These are phyloP conservation scores for Fraxinus americana DNA, from an alignment of 257 asterid species.

Conservation along the genomic window DNA sequence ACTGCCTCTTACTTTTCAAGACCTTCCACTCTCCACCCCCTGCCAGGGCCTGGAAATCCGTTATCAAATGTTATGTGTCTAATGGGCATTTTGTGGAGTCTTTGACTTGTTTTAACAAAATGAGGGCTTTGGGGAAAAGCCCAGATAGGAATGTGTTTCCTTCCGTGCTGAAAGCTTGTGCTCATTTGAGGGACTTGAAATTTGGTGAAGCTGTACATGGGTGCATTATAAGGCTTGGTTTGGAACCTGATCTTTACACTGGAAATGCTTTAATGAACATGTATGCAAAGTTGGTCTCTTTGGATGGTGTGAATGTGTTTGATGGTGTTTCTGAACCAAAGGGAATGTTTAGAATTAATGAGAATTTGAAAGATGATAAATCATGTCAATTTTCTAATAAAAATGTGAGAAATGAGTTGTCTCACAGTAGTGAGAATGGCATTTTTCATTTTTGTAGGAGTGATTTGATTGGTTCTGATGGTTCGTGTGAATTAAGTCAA, in stretches of 20 bases:
- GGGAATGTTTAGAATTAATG: neutral
- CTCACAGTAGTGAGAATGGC: neutral
- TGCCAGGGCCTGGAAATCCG: conserved; percentile 73
- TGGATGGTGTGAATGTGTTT: conserved; percentile 33
- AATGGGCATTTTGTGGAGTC: conserved; percentile 54
- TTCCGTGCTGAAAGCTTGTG: conserved; percentile 68
- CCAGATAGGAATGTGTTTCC: conserved; percentile 85
- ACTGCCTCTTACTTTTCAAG: conserved; percentile 52
- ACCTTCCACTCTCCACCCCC: conserved; percentile 53
- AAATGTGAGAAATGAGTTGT: conserved; percentile 20
- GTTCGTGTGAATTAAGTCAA: neutral
- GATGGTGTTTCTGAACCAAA: conserved; percentile 49
- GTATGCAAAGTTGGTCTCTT: conserved; percentile 72
- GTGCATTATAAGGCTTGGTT: conserved; percentile 61
- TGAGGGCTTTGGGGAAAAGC: conserved; percentile 64
- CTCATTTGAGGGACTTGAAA: conserved; percentile 60
- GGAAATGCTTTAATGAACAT: conserved; percentile 88
- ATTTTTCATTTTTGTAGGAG: neutral
- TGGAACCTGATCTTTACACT: conserved; percentile 71
- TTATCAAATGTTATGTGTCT: conserved; percentile 74
- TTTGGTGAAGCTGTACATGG: conserved; percentile 81
- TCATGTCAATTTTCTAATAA: neutral
- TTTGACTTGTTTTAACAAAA: conserved; percentile 53
- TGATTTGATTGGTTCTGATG: conserved; percentile 13
- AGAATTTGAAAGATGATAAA: neutral